Evolutionary conservation across 345 rosid genomes (phyloP).

Genomic region (Citrus cavaleriei): DNA sequence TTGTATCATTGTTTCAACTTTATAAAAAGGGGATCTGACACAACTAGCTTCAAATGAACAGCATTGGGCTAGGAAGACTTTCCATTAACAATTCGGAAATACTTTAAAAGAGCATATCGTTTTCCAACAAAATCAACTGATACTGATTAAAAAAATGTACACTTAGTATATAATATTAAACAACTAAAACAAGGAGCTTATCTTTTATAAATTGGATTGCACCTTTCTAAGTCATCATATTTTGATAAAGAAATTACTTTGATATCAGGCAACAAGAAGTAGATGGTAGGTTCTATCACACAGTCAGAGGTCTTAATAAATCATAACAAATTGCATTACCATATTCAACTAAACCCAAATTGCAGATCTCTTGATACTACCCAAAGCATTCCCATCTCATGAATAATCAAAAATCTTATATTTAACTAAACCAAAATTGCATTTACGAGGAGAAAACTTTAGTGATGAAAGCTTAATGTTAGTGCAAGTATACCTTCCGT

Average conservation of each 20-base stretch:
- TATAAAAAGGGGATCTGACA: not conserved
- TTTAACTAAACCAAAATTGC: not conserved
- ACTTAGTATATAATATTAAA: not conserved
- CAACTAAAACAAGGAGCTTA: not conserved
- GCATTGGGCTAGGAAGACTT: not conserved
- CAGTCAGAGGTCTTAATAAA: too few species aligned
- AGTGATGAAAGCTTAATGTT: constrained; percentile 5
- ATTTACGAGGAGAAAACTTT: not conserved
- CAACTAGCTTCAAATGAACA: not conserved
- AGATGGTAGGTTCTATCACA: too few species aligned
- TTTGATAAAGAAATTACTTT: not conserved
- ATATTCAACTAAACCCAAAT: too few species aligned
- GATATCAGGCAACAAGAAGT: not conserved
- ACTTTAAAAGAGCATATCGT: not conserved
- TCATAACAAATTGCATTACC: too few species aligned
- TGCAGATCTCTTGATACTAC: not conserved
- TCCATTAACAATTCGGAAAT: not conserved
- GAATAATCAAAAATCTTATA: not conserved
- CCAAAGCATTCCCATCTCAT: not conserved
- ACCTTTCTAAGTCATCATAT: not conserved
- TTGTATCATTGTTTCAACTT: not conserved
- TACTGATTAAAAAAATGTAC: not conserved
- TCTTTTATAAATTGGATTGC: not conserved
- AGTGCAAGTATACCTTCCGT: constrained; percentile 57
- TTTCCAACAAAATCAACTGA: not conserved